These are phyloP conservation scores for Linum trigynum DNA, from an alignment of 345 rosid species.

Conservation along the genomic window DNA sequence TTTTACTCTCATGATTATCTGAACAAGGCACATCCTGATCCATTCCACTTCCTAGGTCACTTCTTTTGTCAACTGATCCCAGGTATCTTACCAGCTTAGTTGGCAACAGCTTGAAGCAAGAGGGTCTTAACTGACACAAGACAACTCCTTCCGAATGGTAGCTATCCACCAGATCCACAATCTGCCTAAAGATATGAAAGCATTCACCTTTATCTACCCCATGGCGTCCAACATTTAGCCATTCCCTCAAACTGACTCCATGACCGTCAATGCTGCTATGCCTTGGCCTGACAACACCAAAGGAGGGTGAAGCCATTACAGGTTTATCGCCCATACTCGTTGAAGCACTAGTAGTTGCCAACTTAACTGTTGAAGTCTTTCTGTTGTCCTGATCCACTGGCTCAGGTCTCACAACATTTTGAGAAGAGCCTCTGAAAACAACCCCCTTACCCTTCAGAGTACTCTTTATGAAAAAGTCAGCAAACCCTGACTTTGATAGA, in stretches of 20 bases:
- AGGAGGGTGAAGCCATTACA: conserved; percentile 27
- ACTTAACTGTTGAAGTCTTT: conserved; percentile 31
- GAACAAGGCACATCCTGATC: conserved; percentile 24
- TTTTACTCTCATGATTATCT: conserved; percentile 25
- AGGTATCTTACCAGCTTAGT: conserved; percentile 56
- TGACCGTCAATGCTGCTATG: conserved; percentile 33
- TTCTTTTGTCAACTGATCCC: conserved; percentile 38
- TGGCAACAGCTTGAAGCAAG: conserved; percentile 47
- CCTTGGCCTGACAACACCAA: conserved; percentile 21
- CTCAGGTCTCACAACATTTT: conserved; percentile 22
- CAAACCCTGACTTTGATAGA: conserved; percentile 78
- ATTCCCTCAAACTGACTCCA: conserved; percentile 59
- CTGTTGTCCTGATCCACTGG: conserved; percentile 30
- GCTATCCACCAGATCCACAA: conserved; percentile 60
- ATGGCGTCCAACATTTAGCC: conserved; percentile 48
- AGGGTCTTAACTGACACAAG: conserved; percentile 50
- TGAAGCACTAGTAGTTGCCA: conserved; percentile 30
- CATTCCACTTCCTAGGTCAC: conserved; percentile 13
- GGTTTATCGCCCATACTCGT: conserved; percentile 21
- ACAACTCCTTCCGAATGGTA: conserved; percentile 61
- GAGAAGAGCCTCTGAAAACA: conserved; percentile 44
- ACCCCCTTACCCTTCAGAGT: conserved; percentile 77
- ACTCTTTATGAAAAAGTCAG: conserved; percentile 67
- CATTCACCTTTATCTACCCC: conserved; percentile 52
- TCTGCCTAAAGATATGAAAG: conserved; percentile 64